Evolutionary conservation across 495 filamentous ascomycete genomes (phyloP).

Genomic region (Lineolata rhizophorae): DNA sequence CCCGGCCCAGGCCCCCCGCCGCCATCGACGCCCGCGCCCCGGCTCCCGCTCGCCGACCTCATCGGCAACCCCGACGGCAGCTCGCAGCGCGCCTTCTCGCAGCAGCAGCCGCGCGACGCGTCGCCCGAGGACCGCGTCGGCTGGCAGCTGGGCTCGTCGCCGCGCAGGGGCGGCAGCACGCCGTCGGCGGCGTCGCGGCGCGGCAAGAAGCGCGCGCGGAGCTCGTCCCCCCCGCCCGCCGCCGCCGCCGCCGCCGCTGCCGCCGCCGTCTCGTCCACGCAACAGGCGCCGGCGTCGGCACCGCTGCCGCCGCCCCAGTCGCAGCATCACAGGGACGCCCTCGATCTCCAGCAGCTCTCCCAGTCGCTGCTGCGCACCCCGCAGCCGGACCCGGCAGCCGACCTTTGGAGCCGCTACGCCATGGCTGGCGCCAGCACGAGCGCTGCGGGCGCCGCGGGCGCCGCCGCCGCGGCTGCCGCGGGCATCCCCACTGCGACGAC

Average conservation of each 20-base stretch:
- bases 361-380: conserved; percentile 41
- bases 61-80: conserved; percentile 45
- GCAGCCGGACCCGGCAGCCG: conserved; percentile 58
- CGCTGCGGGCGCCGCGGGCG: conserved; percentile 2
- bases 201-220: conserved; percentile 49
- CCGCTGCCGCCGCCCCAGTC: too few species aligned
- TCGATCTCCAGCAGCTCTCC: conserved; percentile 30
- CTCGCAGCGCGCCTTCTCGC: conserved; percentile 21
- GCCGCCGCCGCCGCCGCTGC: too few species aligned
- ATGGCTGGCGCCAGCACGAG: conserved; percentile 7
- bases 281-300: too few species aligned
- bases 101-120: conserved; percentile 23
- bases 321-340: conserved; percentile 38
- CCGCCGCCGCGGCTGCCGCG: not conserved
- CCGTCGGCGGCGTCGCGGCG: conserved; percentile 27
- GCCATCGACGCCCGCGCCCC: conserved; percentile 51
- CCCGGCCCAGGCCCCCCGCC: conserved; percentile 3
- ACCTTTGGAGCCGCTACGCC: conserved; percentile 69
- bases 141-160: conserved; percentile 36
- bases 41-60: conserved; percentile 57
- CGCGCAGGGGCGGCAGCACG: conserved; percentile 23
- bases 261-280: too few species aligned
- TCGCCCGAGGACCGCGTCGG: conserved; percentile 52
- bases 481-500: conserved; percentile 2
- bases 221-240: conserved; percentile 70